Evolutionary conservation across 2,329 filamentous ascomycete genomes (phyloP).

Genomic region (Pezizomycotina sp.): DNA sequence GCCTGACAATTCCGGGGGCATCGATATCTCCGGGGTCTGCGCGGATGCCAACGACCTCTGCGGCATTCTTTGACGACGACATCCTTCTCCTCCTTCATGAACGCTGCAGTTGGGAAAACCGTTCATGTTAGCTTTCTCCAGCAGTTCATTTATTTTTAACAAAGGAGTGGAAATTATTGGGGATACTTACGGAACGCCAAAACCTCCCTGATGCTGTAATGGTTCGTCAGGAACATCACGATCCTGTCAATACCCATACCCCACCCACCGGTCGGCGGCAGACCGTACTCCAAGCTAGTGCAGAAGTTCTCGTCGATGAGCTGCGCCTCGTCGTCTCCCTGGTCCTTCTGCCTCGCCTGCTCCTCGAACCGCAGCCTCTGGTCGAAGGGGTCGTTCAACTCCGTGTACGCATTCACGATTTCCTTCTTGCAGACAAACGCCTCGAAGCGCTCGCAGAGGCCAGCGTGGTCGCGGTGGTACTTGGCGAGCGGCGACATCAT

Average conservation of each 20-base stretch:
- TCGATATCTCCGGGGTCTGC: slow-evolving; percentile 85
- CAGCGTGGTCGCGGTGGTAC: slow-evolving; percentile 65
- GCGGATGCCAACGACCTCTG: slow-evolving; percentile 25
- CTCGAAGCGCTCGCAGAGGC: slow-evolving; percentile 92
- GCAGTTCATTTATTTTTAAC: not conserved
- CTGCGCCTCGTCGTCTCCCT: slow-evolving; percentile 95
- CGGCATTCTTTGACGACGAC: slow-evolving; percentile 36
- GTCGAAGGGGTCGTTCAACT: slow-evolving; percentile 94
- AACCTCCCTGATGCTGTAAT: slow-evolving; percentile 93
- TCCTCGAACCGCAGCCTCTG: slow-evolving; percentile 85
- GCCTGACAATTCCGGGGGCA: no score
- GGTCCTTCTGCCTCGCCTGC: slow-evolving; percentile 86
- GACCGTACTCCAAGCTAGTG: slow-evolving; percentile 69
- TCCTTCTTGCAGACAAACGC: slow-evolving; percentile 96
- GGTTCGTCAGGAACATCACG: slow-evolving; percentile 90
- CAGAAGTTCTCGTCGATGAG: slow-evolving; percentile 92
- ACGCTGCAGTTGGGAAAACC: slow-evolving; percentile 32
- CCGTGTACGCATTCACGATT: slow-evolving; percentile 91
- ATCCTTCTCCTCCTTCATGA: slow-evolving; percentile 75
- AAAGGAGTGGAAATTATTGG: not conserved
- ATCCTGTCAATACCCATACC: slow-evolving; percentile 89
- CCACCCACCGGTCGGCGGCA: slow-evolving; percentile 91
- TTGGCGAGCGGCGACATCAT: slow-evolving; percentile 96
- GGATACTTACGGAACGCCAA: slow-evolving; percentile 53
- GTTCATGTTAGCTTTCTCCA: slow-evolving; percentile 1